Evolutionary conservation across 495 filamentous ascomycete species (phyloP).

Genomic region (Hypomontagnella submonticulosa): DNA sequence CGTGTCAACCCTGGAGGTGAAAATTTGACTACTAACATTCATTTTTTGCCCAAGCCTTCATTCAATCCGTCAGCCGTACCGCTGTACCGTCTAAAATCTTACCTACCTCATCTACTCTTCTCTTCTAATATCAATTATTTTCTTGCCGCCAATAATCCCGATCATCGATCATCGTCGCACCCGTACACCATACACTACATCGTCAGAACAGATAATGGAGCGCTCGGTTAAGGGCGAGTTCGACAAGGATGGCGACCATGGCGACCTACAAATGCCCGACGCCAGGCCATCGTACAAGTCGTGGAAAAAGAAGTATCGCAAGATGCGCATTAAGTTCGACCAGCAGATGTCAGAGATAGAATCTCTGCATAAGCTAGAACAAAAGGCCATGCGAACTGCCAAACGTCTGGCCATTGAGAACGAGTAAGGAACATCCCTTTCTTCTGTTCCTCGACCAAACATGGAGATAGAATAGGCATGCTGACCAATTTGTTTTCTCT

Average conservation of each 20-base stretch:
- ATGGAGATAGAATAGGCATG: conserved; percentile 2
- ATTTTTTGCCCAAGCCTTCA: neutral
- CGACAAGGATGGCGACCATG: conserved; percentile 43
- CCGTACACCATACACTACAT: neutral
- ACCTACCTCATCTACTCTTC: neutral
- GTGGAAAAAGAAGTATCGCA: conserved; percentile 92
- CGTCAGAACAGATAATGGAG: conserved; percentile 25
- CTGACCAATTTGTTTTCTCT: conserved; percentile 19
- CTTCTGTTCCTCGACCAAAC: conserved; percentile 20
- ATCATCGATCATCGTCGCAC: neutral
- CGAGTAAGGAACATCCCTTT: conserved; percentile 60
- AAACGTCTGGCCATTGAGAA: conserved; percentile 87
- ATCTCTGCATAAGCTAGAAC: conserved; percentile 77
- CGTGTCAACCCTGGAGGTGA: neutral
- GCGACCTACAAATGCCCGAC: conserved; percentile 50
- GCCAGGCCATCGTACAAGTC: conserved; percentile 55
- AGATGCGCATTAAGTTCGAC: conserved; percentile 88
- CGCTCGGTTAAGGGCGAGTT: conserved; percentile 40
- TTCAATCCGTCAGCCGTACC: neutral
- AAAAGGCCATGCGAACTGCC: conserved; percentile 78
- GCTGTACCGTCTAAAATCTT: neutral
- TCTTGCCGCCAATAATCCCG: neutral
- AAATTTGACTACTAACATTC: conserved; percentile 7
- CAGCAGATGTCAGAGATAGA: conserved; percentile 83
- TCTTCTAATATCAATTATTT: neutral